Base-by-base conservation (phyloP, 2,329 filamentous ascomycete genomes). In the Shiraia sp. region DNA sequence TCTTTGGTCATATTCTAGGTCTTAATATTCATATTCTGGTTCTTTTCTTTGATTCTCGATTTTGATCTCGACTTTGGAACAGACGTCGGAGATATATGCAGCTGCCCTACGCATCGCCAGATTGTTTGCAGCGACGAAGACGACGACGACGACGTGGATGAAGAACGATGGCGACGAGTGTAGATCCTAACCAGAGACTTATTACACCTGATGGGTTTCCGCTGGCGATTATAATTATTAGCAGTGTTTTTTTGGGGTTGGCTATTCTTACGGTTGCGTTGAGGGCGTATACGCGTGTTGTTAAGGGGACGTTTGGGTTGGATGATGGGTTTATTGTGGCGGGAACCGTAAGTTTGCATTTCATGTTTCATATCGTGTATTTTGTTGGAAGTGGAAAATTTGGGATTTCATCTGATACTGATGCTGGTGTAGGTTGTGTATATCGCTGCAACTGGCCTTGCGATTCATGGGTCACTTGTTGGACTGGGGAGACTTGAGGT, bases 281-380 rank as follows among this genome's bases (percentile, higher is more conserved):
- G 16, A 44, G 55, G 15, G 47, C 51, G 9, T 56, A 49, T 17
- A 48, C 49, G 24, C 52, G 55, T 12, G 38, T 49, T 3, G 25
- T 22, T 3, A 58, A 55, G 30, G 45, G 45, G 10, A 52, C 44
- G 0, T 54, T 56, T 30, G 51, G 55, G 3, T 19, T 45, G 1
- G 55, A 58, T 15, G 53, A 58, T 46, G 40, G 32, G 3, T 54
- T 58, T 35, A 49, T 58, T 15, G 42, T 45, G 6, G 32, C 17
- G 19, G 53, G 50, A 26, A 43, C 40, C 16, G 55, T 58, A 36
- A 42, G 47, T 41, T 13, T 6, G 14, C 10, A 15, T 22, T 10
- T 13, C 19, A 8, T n/a, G 14, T 27, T 12, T n/a, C 7, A 10
- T 16, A 16, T 16, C 9, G n/a, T n/a, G n/a, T n/a, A n/a, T n/a